Percentiles rank a stretch among this genome's conserved stretches.
phyloP scores from a whole-genome alignment of 2,329 filamentous ascomycete species.

The Talaromyces amestolkiae region DNA sequence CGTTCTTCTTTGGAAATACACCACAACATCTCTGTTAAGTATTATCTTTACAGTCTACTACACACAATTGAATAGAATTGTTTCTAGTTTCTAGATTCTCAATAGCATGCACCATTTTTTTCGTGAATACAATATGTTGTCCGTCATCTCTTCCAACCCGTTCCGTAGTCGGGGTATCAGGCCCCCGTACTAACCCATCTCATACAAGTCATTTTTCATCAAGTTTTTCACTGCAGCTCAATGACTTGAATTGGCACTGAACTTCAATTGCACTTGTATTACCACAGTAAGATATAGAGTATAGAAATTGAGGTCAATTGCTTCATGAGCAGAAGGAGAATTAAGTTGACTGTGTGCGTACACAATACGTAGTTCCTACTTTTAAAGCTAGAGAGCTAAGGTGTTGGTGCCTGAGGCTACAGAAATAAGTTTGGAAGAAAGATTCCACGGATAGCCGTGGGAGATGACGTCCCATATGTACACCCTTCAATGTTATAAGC shows the following conservation, averaged over 20 bases:
- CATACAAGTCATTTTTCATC: not conserved
- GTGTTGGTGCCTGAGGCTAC: not conserved
- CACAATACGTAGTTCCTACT: not conserved
- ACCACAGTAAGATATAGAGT: no score
- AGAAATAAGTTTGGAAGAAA: not conserved
- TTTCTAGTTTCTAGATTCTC: no score
- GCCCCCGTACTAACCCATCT: conserved; percentile 11
- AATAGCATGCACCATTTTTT: not conserved
- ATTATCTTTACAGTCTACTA: not conserved
- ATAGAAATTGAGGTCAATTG: not conserved
- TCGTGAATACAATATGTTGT: not conserved
- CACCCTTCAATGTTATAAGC: not conserved
- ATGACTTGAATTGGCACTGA: not conserved
- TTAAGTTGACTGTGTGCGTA: not conserved
- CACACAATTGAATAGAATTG: no score
- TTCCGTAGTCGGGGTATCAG: conserved; percentile 3
- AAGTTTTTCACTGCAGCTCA: not conserved
- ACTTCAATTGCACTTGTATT: not conserved
- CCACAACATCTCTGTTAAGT: not conserved
- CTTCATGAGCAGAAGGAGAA: not conserved
- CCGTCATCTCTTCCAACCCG: not conserved
- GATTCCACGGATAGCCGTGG: not conserved
- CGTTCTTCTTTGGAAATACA: not conserved
- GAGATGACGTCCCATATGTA: not conserved
- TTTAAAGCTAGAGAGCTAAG: not conserved